Conservation (phyloP, 2,329 filamentous ascomycete species). For the Waltergamsia citrina region DNA sequence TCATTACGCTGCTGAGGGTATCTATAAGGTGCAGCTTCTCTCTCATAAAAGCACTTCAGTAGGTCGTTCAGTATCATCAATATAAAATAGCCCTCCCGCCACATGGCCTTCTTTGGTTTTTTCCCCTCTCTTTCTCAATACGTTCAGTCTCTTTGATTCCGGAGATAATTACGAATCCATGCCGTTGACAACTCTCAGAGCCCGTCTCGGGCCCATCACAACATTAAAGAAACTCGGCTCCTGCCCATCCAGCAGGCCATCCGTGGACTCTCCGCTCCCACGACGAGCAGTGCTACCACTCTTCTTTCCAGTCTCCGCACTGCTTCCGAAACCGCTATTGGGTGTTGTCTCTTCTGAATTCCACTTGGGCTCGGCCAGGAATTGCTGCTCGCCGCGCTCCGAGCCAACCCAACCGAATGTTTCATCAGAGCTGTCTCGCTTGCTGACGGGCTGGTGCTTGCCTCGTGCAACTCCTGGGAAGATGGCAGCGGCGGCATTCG, state of each 20-base stretch:
- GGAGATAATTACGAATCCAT: no score
- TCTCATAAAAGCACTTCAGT: no score
- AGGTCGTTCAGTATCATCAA: no score
- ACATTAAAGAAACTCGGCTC: conserved; percentile 67
- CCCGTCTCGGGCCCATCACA: conserved; percentile 57
- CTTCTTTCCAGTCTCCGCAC: conserved; percentile 6
- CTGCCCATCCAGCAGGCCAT: conserved; percentile 41
- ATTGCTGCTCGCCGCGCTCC: conserved; percentile 8
- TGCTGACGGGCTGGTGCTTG: conserved; percentile 5
- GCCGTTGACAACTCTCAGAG: conserved; percentile 58
- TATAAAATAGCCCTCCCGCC: no score
- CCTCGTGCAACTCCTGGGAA: neutral
- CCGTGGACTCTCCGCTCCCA: conserved; percentile 11
- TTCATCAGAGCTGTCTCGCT: conserved; percentile 7
- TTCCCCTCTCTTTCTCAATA: no score
- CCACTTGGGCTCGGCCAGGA: conserved; percentile 19
- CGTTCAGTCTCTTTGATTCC: no score
- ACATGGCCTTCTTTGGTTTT: no score
- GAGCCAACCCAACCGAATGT: conserved; percentile 23
- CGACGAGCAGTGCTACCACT: conserved; percentile 9
- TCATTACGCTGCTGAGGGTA: neutral
- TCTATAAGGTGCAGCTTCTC: neutral
- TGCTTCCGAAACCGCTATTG: conserved; percentile 8
- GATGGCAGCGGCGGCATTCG: conserved; percentile 3
- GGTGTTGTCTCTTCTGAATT: conserved; percentile 12